phyloP scores from a whole-genome alignment of 257 asterid genomes.

The Salvia splendens region DNA sequence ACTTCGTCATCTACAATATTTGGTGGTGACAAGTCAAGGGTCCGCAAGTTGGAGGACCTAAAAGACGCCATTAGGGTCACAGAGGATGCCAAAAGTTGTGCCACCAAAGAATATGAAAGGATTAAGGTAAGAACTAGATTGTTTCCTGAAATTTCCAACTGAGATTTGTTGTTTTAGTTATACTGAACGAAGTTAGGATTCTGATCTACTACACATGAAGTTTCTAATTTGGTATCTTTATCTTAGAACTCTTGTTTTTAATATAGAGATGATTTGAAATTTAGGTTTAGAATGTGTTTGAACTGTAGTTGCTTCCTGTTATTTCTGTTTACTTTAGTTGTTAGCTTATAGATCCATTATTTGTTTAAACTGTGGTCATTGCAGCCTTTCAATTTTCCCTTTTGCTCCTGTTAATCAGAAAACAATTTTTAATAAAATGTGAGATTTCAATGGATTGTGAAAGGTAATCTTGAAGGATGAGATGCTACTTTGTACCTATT shows the following conservation, averaged over 20 bases:
- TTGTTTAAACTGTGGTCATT: constrained; percentile 18
- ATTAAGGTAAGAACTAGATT: constrained; percentile 62
- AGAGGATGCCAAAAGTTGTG: constrained; percentile 76
- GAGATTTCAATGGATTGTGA: background rate
- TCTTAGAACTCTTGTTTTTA: background rate
- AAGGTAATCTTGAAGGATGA: background rate
- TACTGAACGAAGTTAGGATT: background rate
- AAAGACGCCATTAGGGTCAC: constrained; percentile 72
- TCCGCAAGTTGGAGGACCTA: constrained; percentile 85
- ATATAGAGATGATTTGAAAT: constrained; percentile 1
- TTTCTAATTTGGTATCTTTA: background rate
- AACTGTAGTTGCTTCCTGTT: constrained; percentile 18
- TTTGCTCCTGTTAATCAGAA: background rate
- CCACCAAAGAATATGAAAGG: constrained; percentile 70
- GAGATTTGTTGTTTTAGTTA: constrained; percentile 28
- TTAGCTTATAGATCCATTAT: constrained; percentile 3
- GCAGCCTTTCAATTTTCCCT: background rate
- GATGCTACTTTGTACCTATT: background rate
- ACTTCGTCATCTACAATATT: constrained; percentile 93
- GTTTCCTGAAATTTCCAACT: constrained; percentile 11
- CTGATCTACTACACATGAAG: constrained; percentile 6
- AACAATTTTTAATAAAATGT: too few species aligned
- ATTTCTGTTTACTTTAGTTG: background rate
- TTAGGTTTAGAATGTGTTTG: constrained; percentile 8
- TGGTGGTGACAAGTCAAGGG: constrained; percentile 91